These are phyloP conservation scores for Mycena polygramma DNA, from an alignment of 768 basidiomycete genomes.

Conservation along the genomic window DNA sequence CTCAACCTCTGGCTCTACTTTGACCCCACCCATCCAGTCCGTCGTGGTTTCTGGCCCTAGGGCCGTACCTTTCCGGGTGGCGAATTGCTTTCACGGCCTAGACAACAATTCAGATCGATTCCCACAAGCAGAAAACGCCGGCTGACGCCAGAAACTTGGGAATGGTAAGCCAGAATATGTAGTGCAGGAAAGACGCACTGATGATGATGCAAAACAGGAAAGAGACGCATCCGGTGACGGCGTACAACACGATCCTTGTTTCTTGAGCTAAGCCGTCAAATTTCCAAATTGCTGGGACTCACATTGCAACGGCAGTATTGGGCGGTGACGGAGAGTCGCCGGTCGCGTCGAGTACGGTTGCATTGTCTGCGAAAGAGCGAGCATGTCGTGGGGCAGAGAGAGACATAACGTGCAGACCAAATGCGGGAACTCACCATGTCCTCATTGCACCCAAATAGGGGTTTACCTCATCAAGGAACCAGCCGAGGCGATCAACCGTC, in stretches of 20 bases:
- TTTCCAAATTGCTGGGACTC: background rate
- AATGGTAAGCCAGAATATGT: background rate
- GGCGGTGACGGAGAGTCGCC: background rate
- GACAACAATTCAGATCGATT: slow-evolving; percentile 7
- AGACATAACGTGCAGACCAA: background rate
- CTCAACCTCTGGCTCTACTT: slow-evolving; percentile 48
- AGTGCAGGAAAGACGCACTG: slow-evolving; percentile 24
- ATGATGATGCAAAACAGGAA: slow-evolving; percentile 88
- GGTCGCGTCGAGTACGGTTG: background rate
- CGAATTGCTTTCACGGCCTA: slow-evolving; percentile 86
- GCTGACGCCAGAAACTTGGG: slow-evolving; percentile 12
- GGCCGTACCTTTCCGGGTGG: slow-evolving; percentile 86
- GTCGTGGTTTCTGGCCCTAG: slow-evolving; percentile 64
- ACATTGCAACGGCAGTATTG: slow-evolving; percentile 85
- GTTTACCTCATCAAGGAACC: background rate
- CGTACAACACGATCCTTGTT: slow-evolving; percentile 84
- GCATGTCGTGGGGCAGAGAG: background rate
- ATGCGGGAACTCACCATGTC: background rate
- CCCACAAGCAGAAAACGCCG: background rate
- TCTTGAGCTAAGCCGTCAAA: slow-evolving; percentile 4
- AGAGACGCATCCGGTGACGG: slow-evolving; percentile 91
- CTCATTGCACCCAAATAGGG: background rate
- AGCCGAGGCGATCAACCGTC: background rate
- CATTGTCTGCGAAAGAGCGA: background rate
- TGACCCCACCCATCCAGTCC: slow-evolving; percentile 59